phyloP scores from a whole-genome alignment of 805 yeast species.

The Ogataea pini region DNA sequence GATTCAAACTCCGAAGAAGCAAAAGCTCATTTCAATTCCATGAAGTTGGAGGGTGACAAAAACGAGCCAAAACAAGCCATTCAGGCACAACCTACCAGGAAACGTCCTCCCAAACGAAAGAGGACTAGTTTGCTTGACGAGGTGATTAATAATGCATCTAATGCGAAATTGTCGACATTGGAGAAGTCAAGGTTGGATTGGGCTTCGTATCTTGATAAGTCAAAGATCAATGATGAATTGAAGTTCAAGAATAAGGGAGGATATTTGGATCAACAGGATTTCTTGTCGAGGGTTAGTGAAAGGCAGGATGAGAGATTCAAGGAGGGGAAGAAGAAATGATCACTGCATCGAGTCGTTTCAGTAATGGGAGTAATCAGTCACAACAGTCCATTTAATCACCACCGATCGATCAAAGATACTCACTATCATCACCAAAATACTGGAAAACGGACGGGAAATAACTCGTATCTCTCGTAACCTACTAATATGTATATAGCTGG shows the following conservation, averaged over 20 bases:
- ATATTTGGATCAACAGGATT: constrained; percentile 87
- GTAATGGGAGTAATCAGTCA: too few species aligned
- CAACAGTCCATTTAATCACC: too few species aligned
- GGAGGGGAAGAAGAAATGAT: constrained; percentile 33
- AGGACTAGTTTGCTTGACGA: constrained; percentile 77
- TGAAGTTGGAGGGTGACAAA: constrained; percentile 29
- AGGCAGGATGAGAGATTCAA: constrained; percentile 53
- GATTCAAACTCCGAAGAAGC: constrained; percentile 83
- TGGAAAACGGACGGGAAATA: too few species aligned
- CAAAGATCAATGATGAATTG: constrained; percentile 82
- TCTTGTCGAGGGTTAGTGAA: constrained; percentile 71
- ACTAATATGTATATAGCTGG: too few species aligned
- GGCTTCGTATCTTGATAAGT: constrained; percentile 89
- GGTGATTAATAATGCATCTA: constrained; percentile 66
- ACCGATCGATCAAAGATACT: too few species aligned
- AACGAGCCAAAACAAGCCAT: background rate
- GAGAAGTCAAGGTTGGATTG: constrained; percentile 94
- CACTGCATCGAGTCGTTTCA: background rate
- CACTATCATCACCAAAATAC: too few species aligned
- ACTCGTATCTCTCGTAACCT: too few species aligned
- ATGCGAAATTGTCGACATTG: constrained; percentile 82
- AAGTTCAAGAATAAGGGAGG: constrained; percentile 83
- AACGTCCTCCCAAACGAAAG: constrained; percentile 51
- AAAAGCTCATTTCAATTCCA: constrained; percentile 67
- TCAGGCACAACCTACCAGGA: too few species aligned